Conservation (phyloP, 2,329 filamentous ascomycete genomes). For the Elsinoe perseae region DNA sequence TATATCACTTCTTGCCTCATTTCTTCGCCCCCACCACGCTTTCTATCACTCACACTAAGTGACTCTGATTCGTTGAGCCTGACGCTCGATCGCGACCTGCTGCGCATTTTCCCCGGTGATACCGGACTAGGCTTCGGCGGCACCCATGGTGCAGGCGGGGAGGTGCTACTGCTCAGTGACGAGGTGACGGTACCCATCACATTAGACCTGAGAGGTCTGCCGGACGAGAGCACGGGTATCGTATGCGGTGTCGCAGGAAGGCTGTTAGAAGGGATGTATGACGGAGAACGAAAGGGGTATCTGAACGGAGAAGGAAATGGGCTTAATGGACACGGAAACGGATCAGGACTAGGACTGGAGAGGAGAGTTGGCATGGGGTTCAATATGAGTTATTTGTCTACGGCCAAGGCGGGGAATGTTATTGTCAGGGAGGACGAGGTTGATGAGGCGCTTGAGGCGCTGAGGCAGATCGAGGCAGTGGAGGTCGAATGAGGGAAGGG, state of each 20-base stretch:
- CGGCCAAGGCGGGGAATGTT: constrained; percentile 79
- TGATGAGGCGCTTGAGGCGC: constrained; percentile 61
- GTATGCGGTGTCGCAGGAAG: constrained; percentile 86
- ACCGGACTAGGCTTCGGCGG: constrained; percentile 13
- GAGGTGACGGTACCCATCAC: constrained; percentile 72
- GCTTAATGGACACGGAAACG: constrained; percentile 19
- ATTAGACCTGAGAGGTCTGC: constrained; percentile 70
- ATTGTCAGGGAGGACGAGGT: constrained; percentile 72
- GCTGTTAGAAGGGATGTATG: constrained; percentile 61
- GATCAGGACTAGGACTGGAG: constrained; percentile 21
- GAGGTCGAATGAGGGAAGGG: background rate
- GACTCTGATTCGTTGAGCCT: constrained; percentile 67
- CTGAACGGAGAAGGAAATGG: background rate
- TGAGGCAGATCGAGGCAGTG: constrained; percentile 36
- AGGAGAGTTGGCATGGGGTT: constrained; percentile 38
- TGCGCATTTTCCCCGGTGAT: constrained; percentile 45
- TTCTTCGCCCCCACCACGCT: constrained; percentile 49
- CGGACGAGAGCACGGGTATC: constrained; percentile 85
- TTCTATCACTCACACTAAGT: constrained; percentile 66
- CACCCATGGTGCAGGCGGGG: constrained; percentile 29
- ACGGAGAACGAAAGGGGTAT: constrained; percentile 32
- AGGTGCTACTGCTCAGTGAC: constrained; percentile 68
- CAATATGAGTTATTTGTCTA: constrained; percentile 86
- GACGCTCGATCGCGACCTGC: constrained; percentile 60
- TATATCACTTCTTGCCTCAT: constrained; percentile 44